These are phyloP conservation scores for Kwoniella europaea DNA, from an alignment of 768 basidiomycete species.

Conservation along the genomic window DNA sequence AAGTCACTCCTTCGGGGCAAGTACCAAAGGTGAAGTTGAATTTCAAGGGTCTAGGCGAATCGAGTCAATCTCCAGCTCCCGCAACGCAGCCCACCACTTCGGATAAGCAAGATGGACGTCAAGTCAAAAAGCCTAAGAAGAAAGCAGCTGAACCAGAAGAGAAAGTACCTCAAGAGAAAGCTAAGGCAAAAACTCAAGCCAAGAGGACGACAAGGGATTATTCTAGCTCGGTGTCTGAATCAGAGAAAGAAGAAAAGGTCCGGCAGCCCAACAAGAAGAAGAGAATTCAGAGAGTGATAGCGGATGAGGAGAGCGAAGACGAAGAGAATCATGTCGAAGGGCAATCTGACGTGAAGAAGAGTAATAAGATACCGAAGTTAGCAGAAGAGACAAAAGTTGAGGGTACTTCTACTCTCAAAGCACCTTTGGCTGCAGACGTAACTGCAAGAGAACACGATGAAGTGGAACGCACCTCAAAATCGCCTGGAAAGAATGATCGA, in stretches of 20 bases:
- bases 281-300: not conserved
- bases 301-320: constrained; percentile 1
- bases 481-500: not conserved
- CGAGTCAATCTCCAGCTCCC: not conserved
- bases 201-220: not conserved
- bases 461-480: not conserved
- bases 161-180: not conserved
- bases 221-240: constrained; percentile 1
- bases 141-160: not conserved
- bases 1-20: not conserved
- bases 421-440: not conserved
- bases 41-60: not conserved
- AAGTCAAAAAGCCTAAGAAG: not conserved
- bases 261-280: constrained; percentile 7
- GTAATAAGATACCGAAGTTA: too few relatives aligned
- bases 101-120: too few relatives aligned
- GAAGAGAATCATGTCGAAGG: not conserved
- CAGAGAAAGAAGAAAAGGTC: not conserved
- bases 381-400: not conserved
- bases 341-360: not conserved
- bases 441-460: not conserved
- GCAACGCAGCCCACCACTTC: not conserved
- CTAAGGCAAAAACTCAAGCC: not conserved
- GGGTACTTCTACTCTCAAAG: not conserved
- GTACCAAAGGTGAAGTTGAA: constrained; percentile 1